phyloP scores from a whole-genome alignment of 1,284 basidiomycete genomes.

The Cystobasidium slooffiae region DNA sequence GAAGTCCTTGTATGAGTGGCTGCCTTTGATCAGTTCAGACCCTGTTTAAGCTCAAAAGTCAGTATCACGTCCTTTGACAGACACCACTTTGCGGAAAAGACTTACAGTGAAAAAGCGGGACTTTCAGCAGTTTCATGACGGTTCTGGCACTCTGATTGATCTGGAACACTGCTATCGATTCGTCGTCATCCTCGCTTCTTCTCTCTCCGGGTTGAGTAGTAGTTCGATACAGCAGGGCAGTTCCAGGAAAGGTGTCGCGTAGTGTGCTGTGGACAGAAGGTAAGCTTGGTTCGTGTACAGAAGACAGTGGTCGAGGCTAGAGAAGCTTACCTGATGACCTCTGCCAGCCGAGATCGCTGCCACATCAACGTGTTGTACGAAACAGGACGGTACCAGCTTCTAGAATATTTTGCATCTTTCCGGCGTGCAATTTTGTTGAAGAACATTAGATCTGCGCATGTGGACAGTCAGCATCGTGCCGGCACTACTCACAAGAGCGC shows the following conservation, averaged over 20 bases:
- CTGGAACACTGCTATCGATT: constrained; percentile 36
- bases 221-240: constrained; percentile 33
- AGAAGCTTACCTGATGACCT: constrained; percentile 27
- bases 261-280: background rate
- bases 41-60: background rate
- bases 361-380: constrained; percentile 21
- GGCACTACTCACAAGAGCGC: background rate
- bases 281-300: too few relatives aligned
- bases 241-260: constrained; percentile 14
- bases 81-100: background rate
- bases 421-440: constrained; percentile 27
- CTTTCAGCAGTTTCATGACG: constrained; percentile 20
- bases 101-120: constrained; percentile 39
- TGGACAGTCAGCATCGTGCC: background rate
- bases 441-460: constrained; percentile 33
- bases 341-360: constrained; percentile 33
- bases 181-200: constrained; percentile 14
- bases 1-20: constrained; percentile 26
- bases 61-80: background rate
- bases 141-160: constrained; percentile 35
- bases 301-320: background rate
- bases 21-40: constrained; percentile 34
- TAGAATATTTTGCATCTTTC: background rate
- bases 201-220: constrained; percentile 26
- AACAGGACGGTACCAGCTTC: constrained; percentile 1